phyloP scores from a whole-genome alignment of 2,329 filamentous ascomycete genomes.

The Lasiodiplodia theobromae region DNA sequence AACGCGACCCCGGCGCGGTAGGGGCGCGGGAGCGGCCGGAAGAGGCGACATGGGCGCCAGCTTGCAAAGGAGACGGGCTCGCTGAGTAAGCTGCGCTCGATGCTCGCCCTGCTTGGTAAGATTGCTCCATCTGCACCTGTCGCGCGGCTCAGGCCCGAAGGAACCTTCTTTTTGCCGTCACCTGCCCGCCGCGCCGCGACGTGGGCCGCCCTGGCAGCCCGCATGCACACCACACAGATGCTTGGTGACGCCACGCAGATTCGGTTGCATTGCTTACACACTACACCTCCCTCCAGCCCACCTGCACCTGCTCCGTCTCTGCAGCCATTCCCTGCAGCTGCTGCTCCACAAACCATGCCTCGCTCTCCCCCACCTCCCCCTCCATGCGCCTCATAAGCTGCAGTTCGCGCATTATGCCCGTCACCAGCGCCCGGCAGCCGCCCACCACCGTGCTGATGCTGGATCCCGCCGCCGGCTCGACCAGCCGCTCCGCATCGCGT shows the following conservation, averaged over 20 bases:
- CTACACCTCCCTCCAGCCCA: slow-evolving; percentile 13
- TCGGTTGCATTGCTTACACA: slow-evolving; percentile 24
- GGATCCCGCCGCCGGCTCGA: slow-evolving; percentile 39
- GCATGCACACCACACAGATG: slow-evolving; percentile 1
- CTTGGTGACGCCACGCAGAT: slow-evolving; percentile 26
- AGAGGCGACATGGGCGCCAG: slow-evolving; percentile 7
- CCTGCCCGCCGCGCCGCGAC: not conserved
- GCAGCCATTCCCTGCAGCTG: slow-evolving; percentile 12
- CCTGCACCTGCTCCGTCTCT: not conserved
- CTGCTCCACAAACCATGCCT: slow-evolving; percentile 46
- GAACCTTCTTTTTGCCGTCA: not conserved
- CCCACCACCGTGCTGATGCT: slow-evolving; percentile 43
- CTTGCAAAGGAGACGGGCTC: slow-evolving; percentile 1
- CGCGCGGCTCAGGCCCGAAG: slow-evolving; percentile 15
- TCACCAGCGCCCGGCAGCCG: slow-evolving; percentile 41
- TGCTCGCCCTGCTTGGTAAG: slow-evolving; percentile 10
- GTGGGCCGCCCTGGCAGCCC: slow-evolving; percentile 17
- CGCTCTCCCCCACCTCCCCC: slow-evolving; percentile 39
- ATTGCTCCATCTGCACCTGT: not conserved
- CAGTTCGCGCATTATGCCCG: slow-evolving; percentile 44
- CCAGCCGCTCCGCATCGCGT: slow-evolving; percentile 43
- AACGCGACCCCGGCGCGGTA: slow-evolving; percentile 10
- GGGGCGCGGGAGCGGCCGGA: slow-evolving; percentile 28
- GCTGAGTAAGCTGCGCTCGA: slow-evolving; percentile 1
- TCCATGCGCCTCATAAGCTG: slow-evolving; percentile 44